These are phyloP conservation scores for Lachnellula subtilissima DNA, from an alignment of 2,329 filamentous ascomycete species.

Conservation along the genomic window DNA sequence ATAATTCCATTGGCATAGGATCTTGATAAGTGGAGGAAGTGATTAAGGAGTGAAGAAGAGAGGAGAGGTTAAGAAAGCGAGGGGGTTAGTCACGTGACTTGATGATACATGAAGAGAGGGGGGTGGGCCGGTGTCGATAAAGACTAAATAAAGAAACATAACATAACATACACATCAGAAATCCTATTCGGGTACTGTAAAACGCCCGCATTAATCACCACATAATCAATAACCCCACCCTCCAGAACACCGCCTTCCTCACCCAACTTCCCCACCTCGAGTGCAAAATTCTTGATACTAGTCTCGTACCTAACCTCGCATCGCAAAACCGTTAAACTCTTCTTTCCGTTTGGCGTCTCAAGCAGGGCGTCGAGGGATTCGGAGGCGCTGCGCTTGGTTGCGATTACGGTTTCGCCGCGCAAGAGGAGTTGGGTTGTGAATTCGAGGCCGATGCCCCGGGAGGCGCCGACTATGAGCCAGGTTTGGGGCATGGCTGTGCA, in stretches of 20 bases:
- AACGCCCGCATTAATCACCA: constrained; percentile 53
- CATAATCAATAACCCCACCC: constrained; percentile 37
- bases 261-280: constrained; percentile 12
- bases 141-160: no score
- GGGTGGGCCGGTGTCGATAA: no score
- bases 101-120: neutral
- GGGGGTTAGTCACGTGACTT: neutral
- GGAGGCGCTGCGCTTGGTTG: constrained; percentile 38
- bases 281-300: constrained; percentile 39
- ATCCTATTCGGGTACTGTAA: constrained; percentile 47
- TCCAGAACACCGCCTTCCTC: constrained; percentile 15
- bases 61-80: neutral
- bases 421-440: constrained; percentile 37
- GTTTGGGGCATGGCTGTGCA: constrained; percentile 20
- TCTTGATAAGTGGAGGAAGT: neutral
- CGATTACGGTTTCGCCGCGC: constrained; percentile 40
- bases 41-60: neutral
- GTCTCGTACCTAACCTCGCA: constrained; percentile 50
- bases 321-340: constrained; percentile 27
- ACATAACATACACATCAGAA: constrained; percentile 35
- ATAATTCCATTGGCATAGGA: no score
- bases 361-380: constrained; percentile 36
- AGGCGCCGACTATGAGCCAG: constrained; percentile 43
- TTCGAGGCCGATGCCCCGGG: constrained; percentile 42
- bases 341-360: constrained; percentile 35